Evolutionary conservation across 208 protist species (phyloP), one percentile per base, ranked within the genome.

Genomic region (Blechomonas ayalai): DNA sequence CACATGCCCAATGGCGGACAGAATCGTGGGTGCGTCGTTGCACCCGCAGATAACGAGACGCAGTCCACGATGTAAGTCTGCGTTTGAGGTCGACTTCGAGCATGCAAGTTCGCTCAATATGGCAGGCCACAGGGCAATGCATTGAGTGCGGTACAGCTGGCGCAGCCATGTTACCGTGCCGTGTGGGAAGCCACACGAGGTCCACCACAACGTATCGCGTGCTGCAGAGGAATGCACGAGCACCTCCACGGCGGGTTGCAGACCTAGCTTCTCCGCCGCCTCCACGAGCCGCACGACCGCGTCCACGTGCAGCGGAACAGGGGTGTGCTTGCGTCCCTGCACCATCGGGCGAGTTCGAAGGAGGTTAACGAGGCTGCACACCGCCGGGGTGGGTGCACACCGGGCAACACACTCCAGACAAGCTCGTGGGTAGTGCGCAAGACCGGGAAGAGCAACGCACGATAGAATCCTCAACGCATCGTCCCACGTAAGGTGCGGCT

Each of bases 141-240:
- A 38, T 20, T 50, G 33, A 9, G 34, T 49, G n/a, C 40, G 34
- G 46, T 66, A 68, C n/a, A 75, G 33, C n/a, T n/a, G n/a, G 20
- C 35, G 37, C 19, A 52, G 48, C 4, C 53, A 40, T 2, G 51
- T 25, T 5, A 45, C 18, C 12, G 53, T 41, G 15, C 23, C 9
- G n/a, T 15, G 38, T 27, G 38, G 34, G 4, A 16, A 15, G 16
- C 32, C 33, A 4, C 31, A 15, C 8, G 67, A 68, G 24, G 46
- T 53, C 67, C 67, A 74, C 59, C 59, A 74, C 19, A 40, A 25
- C 3, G 42, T 29, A 18, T 59, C 40, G 4, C 27, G 38, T 4
- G 43, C 50, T 15, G 39, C 27, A 2, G 7, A 13, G 26, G 52
- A 40, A 5, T 35, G 19, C 3, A 54, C 52, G 22, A 65, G 59